Base-by-base conservation (phyloP, 495 filamentous ascomycete genomes). In the Chaetomidium leptoderma region DNA sequence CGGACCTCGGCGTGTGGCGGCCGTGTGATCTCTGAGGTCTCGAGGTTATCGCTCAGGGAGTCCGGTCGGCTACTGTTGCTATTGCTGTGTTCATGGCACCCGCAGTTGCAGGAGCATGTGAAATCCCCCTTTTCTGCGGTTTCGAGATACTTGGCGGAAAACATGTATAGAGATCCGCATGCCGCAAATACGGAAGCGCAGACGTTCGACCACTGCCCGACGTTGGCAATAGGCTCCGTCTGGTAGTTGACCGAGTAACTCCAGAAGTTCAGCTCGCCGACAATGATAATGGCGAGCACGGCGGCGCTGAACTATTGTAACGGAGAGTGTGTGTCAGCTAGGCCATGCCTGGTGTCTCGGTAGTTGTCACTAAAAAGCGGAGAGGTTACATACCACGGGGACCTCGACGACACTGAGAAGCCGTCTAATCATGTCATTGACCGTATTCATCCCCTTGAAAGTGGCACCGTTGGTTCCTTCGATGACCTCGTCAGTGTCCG, bases 251-350 rank as follows among this genome's bases (percentile, higher is more conserved):
- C 73, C 51, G 73, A 73, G 0, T 3, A 0, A 51, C 79, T 84
- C 59, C 68, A 83, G 59, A 86, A 83, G 57, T 86, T 86, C 57
- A 68, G 69, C 59, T 85, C 83, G 11, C 83, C 82, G 8, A 77
- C 66, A 21, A 80, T 63, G 49, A 86, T 65, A 47, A 86, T 78
- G 3, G 76, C 78, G 8, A 83, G 47, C 5, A 84, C 77, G 16
- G 76, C 80, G 45, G 70, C 79, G 32, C 66, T 71, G 29, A 83
- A 83, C 47, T 51, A 9, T 19, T 14, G 1, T 13, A 30, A n/a
- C n/a, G n/a, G n/a, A n/a, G n/a, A n/a, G n/a, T n/a, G 0, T 3
- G 2, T 5, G 27, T 47, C 26, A 47, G 44, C 16, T 47, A n/a
- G n/a, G n/a, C n/a, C n/a, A n/a, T n/a, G n/a, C n/a, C n/a, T n/a